These are phyloP conservation scores for Dentipellis sp. DNA, from an alignment of 768 basidiomycete genomes.

Conservation along the genomic window DNA sequence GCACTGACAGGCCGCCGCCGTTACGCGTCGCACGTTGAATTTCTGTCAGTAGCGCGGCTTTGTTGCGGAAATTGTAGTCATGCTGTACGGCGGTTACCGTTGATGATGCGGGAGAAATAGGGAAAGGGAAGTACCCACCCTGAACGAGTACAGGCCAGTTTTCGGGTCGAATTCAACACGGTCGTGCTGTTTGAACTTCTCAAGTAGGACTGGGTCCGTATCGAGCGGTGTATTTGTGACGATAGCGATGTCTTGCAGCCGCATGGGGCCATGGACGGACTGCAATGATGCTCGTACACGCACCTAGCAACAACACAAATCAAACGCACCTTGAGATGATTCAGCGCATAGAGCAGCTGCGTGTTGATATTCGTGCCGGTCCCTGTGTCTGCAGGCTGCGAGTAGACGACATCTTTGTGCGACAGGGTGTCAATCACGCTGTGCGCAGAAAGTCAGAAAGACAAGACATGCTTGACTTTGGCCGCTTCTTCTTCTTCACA, in stretches of 20 bases:
- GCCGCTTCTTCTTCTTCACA: constrained; percentile 40
- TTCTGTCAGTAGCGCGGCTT: constrained; percentile 74
- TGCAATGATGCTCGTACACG: constrained; percentile 16
- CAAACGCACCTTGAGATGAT: constrained; percentile 60
- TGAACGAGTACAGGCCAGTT: constrained; percentile 81
- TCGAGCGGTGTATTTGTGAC: constrained; percentile 71
- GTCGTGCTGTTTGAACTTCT: constrained; percentile 79
- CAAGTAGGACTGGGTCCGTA: constrained; percentile 57
- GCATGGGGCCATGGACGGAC: constrained; percentile 72
- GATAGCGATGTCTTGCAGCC: constrained; percentile 81
- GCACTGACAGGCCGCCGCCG: constrained; percentile 79
- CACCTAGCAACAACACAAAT: background rate
- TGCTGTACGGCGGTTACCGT: constrained; percentile 39
- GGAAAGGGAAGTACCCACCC: constrained; percentile 34
- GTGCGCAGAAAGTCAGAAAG: constrained; percentile 12
- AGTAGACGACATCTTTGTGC: constrained; percentile 60
- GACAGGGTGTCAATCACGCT: constrained; percentile 10
- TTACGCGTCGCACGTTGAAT: constrained; percentile 79
- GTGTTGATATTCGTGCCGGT: constrained; percentile 78
- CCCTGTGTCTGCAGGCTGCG: constrained; percentile 82
- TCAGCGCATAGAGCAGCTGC: constrained; percentile 78
- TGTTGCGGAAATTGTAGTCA: constrained; percentile 79
- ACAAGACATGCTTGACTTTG: constrained; percentile 49
- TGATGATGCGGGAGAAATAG: constrained; percentile 1
- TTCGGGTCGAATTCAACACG: constrained; percentile 72